phyloP scores from a whole-genome alignment of 306 rosid genomes.

The Castanea crenata region DNA sequence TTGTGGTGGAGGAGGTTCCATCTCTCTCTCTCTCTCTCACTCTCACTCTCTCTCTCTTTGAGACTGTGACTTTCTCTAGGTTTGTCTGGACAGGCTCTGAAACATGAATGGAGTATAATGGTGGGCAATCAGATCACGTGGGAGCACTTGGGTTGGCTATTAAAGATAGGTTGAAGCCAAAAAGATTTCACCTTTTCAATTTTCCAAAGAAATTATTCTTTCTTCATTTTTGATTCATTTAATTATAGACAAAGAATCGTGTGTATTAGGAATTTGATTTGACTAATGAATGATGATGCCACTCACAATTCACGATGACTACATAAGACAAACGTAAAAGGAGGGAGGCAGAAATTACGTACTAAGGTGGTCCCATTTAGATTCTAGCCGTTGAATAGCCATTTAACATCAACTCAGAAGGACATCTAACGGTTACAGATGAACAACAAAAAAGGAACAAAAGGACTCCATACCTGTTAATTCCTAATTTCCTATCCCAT shows the following conservation, averaged over 20 bases:
- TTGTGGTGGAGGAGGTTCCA: slow-evolving; percentile 78
- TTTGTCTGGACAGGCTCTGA: neutral
- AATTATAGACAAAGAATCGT: neutral
- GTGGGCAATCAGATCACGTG: slow-evolving; percentile 15
- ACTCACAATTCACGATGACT: neutral
- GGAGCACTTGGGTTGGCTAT: neutral
- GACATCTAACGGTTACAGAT: neutral
- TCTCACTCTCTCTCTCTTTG: neutral
- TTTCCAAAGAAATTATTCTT: neutral
- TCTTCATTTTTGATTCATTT: neutral
- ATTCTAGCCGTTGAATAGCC: neutral
- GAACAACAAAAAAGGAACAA: neutral
- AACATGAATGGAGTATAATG: neutral
- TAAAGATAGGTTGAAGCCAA: neutral
- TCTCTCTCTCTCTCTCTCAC: slow-evolving; percentile 21
- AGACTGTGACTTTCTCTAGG: neutral
- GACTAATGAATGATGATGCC: neutral
- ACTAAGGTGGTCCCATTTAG: neutral
- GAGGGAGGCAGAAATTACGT: neutral
- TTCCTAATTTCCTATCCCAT: too few species aligned
- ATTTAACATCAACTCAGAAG: neutral
- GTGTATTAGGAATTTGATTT: neutral
- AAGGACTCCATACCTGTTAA: too few species aligned
- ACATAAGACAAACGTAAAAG: neutral
- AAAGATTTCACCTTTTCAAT: neutral